Percentiles rank a stretch among this genome's conserved stretches.
Conservation (phyloP, 129 eudicot genomes). For the Scalesia atractyloides region DNA sequence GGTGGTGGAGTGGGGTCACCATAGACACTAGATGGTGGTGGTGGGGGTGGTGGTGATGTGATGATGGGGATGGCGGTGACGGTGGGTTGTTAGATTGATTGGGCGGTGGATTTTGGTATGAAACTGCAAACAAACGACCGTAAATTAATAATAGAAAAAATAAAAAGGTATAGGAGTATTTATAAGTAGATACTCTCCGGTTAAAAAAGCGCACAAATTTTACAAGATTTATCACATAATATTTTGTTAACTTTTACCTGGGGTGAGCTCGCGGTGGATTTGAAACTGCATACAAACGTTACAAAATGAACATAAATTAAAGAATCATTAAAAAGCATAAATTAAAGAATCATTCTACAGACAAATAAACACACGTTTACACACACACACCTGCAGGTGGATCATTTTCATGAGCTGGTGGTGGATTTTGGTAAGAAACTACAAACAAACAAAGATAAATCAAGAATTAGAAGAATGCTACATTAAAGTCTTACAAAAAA, state of each 20-base stretch:
- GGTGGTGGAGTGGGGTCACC: conserved; percentile 44
- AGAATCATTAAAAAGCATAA: neutral
- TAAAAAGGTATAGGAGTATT: neutral
- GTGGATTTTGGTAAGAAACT: conserved; percentile 25
- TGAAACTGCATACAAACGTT: conserved; percentile 8
- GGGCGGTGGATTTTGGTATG: conserved; percentile 17
- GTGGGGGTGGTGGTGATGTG: conserved; percentile 28
- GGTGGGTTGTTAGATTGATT: conserved; percentile 14
- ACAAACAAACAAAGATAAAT: neutral
- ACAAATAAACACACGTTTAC: too few species aligned
- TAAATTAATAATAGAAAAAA: neutral
- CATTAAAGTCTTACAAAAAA: neutral
- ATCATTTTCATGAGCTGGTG: conserved; percentile 8
- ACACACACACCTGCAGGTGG: conserved; percentile 7
- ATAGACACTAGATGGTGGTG: conserved; percentile 7
- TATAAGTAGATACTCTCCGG: neutral
- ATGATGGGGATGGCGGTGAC: conserved; percentile 24
- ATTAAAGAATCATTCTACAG: too few species aligned
- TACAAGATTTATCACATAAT: neutral
- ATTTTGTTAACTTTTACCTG: neutral
- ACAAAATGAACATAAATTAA: neutral
- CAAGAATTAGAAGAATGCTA: neutral
- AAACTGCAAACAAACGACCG: conserved; percentile 1
- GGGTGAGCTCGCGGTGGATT: conserved; percentile 23
- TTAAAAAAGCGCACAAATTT: neutral